These are phyloP conservation scores for Trifolium fragiferum DNA, from an alignment of 306 rosid genomes.

Conservation along the genomic window DNA sequence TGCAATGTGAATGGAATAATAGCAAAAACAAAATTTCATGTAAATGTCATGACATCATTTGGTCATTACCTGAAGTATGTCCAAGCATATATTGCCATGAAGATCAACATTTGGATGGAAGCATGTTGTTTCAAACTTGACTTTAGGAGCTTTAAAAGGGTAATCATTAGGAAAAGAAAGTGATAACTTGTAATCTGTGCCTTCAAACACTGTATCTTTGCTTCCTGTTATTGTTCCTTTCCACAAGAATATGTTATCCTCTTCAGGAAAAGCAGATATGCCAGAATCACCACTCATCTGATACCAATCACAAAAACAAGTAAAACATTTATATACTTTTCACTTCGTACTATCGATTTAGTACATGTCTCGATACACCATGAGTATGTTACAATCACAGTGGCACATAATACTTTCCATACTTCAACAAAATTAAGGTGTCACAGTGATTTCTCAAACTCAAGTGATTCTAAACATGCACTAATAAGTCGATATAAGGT, in stretches of 20 bases:
- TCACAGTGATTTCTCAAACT: too few relatives aligned
- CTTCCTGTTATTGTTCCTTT: conserved; percentile 95
- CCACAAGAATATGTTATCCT: conserved; percentile 94
- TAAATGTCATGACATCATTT: neutral
- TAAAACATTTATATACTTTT: neutral
- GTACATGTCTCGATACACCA: neutral
- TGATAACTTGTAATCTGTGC: conserved; percentile 80
- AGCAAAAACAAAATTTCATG: neutral
- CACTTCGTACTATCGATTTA: neutral
- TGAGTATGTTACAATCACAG: too few relatives aligned
- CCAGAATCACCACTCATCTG: conserved; percentile 97
- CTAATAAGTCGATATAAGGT: neutral
- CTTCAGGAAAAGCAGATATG: conserved; percentile 93
- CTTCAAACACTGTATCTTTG: conserved; percentile 90
- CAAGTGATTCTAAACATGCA: too few relatives aligned
- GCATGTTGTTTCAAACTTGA: conserved; percentile 84
- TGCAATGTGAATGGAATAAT: neutral
- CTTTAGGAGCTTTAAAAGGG: conserved; percentile 93
- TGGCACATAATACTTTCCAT: too few relatives aligned
- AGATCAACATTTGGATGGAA: conserved; percentile 94
- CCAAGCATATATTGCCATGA: conserved; percentile 90
- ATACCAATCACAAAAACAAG: conserved; percentile 9
- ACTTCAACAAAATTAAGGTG: too few relatives aligned
- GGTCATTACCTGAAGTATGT: conserved; percentile 88
- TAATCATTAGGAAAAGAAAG: conserved; percentile 88